These are phyloP conservation scores for Peltaster fructicola DNA, from an alignment of 2,329 filamentous ascomycete species.

Conservation along the genomic window DNA sequence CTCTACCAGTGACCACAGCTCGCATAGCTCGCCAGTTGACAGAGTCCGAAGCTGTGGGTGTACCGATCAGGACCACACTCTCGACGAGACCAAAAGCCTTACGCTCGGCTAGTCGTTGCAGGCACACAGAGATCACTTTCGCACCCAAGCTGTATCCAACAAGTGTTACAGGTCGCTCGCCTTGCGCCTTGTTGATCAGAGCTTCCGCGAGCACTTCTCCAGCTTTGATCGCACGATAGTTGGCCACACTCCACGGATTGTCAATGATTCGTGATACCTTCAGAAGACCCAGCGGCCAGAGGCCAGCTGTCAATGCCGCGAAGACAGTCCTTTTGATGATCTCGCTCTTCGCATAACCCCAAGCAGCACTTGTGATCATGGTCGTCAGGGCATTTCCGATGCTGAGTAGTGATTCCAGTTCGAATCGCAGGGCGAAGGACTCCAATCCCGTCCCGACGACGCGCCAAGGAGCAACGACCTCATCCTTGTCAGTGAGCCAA, in stretches of 20 bases:
- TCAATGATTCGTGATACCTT: constrained; percentile 26
- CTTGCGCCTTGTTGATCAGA: constrained; percentile 24
- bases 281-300: constrained; percentile 31
- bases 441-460: constrained; percentile 56
- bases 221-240: constrained; percentile 20
- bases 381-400: constrained; percentile 62
- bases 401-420: constrained; percentile 57
- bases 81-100: constrained; percentile 73
- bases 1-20: constrained; percentile 58
- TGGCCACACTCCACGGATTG: constrained; percentile 24
- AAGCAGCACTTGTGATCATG: constrained; percentile 65
- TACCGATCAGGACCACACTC: constrained; percentile 64
- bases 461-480: constrained; percentile 63
- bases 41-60: constrained; percentile 55
- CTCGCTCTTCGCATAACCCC: constrained; percentile 55
- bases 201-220: constrained; percentile 24
- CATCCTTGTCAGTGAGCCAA: constrained; percentile 56
- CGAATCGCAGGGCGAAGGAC: constrained; percentile 70
- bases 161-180: constrained; percentile 23
- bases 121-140: constrained; percentile 60
- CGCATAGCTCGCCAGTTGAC: constrained; percentile 62
- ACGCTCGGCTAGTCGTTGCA: constrained; percentile 58
- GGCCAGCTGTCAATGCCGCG: constrained; percentile 26
- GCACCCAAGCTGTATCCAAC: constrained; percentile 24
- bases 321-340: constrained; percentile 47